Evolutionary conservation across 2,329 filamentous ascomycete genomes (phyloP), one percentile per base, ranked within the genome.

Genomic region (Claviceps sp.): DNA sequence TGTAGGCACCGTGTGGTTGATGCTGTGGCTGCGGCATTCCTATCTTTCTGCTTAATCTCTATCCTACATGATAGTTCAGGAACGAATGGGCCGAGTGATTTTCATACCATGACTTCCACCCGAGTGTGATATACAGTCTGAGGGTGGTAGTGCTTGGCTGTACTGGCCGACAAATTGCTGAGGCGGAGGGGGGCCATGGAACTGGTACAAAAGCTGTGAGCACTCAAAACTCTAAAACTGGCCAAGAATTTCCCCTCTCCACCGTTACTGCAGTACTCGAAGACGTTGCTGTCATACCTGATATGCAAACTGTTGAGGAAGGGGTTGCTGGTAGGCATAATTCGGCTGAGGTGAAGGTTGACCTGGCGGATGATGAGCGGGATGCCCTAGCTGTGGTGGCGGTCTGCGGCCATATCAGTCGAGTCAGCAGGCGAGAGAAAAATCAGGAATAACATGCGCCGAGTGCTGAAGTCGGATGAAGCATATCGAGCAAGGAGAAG

Each of bases 341-440:
- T 70, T 71, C 11, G 67, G 66, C 59, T 78, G 76, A 45, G 71
- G 73, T 44, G 73, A 73, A 38, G 74, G 73, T 29, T 74, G 65
- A 29, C 64, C 64, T 52, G 67, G 70, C 47, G 72, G 69, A 51
- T 72, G 70, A 61, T 78, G 77, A 53, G 68, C 68, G 60, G 44
- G 50, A 51, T 54, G 55, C 44, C 52, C 46, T 45, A 56, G 56
- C 17, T 56, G 55, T 17, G 50, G 53, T 29, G 50, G 40, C 4
- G 49, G 50, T 34, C 55, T 54, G 50, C 26, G 20, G 29, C 20
- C 40, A 47, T 42, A 51, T 47, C 22, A 22, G 26, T 17, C 17
- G 16, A 13, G 37, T 45, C 13, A 52, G 50, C 39, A 40, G 16
- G 29, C 8, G 3, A 34, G 17, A 46, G 39, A 6, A n/a, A 5